phyloP scores from a whole-genome alignment of 208 protist genomes.

The Trypanosoma boissoni region DNA sequence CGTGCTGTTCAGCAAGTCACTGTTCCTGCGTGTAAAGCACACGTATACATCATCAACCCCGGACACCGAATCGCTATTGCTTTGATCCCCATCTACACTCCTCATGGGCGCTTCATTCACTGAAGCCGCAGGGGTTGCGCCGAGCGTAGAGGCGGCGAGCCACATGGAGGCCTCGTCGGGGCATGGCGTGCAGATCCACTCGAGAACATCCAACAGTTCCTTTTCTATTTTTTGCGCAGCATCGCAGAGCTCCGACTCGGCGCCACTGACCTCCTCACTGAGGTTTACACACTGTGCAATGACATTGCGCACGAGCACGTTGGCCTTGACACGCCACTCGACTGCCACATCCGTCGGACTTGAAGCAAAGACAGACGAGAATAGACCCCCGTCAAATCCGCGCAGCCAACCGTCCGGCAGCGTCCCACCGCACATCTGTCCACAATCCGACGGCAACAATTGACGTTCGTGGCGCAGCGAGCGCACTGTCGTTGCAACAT shows the following conservation, averaged over 20 bases:
- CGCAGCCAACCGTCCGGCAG: conserved; percentile 64
- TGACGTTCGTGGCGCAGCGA: conserved; percentile 51
- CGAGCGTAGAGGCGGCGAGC: conserved; percentile 10
- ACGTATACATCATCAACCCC: conserved; percentile 38
- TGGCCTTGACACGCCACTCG: conserved; percentile 84
- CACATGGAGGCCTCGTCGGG: conserved; percentile 34
- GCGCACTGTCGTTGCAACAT: conserved; percentile 42
- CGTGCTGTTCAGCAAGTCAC: conserved; percentile 19
- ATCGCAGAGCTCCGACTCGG: conserved; percentile 31
- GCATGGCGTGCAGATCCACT: conserved; percentile 51
- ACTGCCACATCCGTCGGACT: conserved; percentile 54
- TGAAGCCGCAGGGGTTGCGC: no score
- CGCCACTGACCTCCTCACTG: conserved; percentile 19
- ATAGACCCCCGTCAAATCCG: conserved; percentile 45
- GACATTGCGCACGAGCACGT: conserved; percentile 69
- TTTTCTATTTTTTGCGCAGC: conserved; percentile 30
- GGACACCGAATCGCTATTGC: background rate
- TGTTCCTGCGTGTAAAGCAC: conserved; percentile 27
- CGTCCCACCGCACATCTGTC: conserved; percentile 55
- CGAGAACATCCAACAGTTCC: conserved; percentile 30
- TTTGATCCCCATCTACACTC: no score
- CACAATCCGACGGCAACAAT: conserved; percentile 19
- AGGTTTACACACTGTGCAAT: conserved; percentile 44
- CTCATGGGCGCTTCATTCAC: no score
- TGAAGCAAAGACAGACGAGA: conserved; percentile 33